A percentile compares a stretch with the other conserved stretches of the same genome.
Conservation (phyloP, 2,329 filamentous ascomycete genomes). For the Coniochaeta prunicola region DNA sequence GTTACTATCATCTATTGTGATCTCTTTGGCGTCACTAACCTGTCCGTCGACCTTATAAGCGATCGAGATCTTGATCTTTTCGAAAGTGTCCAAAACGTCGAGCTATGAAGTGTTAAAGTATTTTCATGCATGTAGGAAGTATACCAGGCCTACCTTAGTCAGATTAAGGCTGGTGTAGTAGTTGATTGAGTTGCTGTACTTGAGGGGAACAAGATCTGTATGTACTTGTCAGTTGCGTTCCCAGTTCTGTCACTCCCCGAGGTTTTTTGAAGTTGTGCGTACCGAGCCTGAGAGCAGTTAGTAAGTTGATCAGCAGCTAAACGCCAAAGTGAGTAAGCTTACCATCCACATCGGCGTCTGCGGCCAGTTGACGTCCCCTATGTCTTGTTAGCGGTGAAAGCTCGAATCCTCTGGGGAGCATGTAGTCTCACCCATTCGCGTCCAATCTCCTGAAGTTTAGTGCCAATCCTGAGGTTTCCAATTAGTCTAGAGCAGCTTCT, state of each 20-base stretch:
- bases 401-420: constrained; percentile 9
- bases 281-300: constrained; percentile 19
- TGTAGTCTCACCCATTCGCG: constrained; percentile 28
- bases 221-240: constrained; percentile 12
- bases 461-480: constrained; percentile 23
- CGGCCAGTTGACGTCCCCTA: constrained; percentile 46
- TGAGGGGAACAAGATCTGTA: constrained; percentile 60
- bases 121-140: background rate
- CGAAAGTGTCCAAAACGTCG: constrained; percentile 69
- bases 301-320: constrained; percentile 13
- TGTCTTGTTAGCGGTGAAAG: constrained; percentile 14
- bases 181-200: constrained; percentile 57
- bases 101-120: constrained; percentile 45
- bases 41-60: constrained; percentile 31
- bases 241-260: constrained; percentile 5
- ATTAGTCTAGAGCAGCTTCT: constrained; percentile 14
- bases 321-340: constrained; percentile 10
- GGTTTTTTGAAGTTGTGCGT: constrained; percentile 11
- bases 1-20: background rate
- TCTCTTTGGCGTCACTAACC: background rate
- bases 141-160: constrained; percentile 32
- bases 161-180: constrained; percentile 57
- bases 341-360: constrained; percentile 50
- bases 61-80: constrained; percentile 50
- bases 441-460: constrained; percentile 39